Conservation (phyloP, 352 stramenopile species). For the Hyaloperonospora brassicae region DNA sequence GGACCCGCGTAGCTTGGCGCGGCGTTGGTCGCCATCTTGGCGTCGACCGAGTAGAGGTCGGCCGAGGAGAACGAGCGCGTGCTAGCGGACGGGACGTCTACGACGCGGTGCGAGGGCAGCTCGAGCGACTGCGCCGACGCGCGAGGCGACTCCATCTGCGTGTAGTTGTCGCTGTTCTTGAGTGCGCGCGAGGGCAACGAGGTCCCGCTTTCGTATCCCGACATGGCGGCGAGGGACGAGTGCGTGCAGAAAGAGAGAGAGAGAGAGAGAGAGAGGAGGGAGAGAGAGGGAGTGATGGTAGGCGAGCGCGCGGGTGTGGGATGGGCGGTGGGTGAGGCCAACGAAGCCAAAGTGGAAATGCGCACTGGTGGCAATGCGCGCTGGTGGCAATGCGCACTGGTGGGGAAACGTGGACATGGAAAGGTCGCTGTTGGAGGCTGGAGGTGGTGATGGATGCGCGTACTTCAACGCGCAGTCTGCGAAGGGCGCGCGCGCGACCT, state of each 20-base stretch:
- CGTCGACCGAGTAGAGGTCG: conserved; percentile 20
- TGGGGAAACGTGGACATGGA: too few relatives aligned
- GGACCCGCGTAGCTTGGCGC: conserved; percentile 10
- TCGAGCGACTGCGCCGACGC: conserved; percentile 14
- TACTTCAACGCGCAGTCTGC: conserved; percentile 19
- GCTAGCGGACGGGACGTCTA: conserved; percentile 17
- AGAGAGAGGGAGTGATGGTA: neutral
- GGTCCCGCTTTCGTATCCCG: conserved; percentile 26
- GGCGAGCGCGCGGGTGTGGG: neutral
- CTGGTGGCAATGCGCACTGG: conserved; percentile 15
- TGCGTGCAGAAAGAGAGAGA: neutral
- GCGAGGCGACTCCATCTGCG: conserved; percentile 22
- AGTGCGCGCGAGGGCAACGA: conserved; percentile 28
- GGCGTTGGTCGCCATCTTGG: conserved; percentile 27
- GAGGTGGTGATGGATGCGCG: conserved; percentile 20
- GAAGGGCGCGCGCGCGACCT: conserved; percentile 18
- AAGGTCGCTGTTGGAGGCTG: too few relatives aligned
- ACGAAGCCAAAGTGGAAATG: conserved; percentile 27
- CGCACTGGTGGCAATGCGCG: neutral
- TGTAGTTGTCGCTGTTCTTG: conserved; percentile 18
- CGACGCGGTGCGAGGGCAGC: conserved; percentile 15
- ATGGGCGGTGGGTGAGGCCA: conserved; percentile 8
- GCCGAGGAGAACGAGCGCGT: conserved; percentile 27
- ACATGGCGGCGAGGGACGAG: conserved; percentile 12
- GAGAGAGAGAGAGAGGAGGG: too few relatives aligned